phyloP scores from a whole-genome alignment of 2,329 filamentous ascomycete species.

The Monosporascus sp. region DNA sequence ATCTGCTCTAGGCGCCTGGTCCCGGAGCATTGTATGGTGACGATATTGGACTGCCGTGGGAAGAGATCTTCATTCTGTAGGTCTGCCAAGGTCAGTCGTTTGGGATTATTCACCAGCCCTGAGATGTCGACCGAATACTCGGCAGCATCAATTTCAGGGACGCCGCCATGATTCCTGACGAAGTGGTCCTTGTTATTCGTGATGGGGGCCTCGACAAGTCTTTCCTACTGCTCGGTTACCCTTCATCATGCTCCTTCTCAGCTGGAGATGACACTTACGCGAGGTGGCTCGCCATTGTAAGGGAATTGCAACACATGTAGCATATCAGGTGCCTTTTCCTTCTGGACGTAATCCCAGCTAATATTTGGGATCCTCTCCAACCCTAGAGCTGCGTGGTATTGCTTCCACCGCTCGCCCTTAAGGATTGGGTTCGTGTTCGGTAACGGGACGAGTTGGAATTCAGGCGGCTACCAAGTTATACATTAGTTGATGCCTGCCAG shows the following conservation, averaged over 20 bases:
- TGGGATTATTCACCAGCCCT: conserved; percentile 55
- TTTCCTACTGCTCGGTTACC: conserved; percentile 27
- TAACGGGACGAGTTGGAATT: conserved; percentile 51
- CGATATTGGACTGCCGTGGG: conserved; percentile 51
- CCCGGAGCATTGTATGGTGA: conserved; percentile 64
- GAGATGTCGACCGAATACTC: conserved; percentile 50
- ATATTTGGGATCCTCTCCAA: conserved; percentile 48
- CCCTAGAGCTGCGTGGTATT: conserved; percentile 51
- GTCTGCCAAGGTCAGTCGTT: conserved; percentile 51
- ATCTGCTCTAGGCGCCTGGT: conserved; percentile 68
- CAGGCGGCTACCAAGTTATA: conserved; percentile 34
- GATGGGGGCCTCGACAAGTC: conserved; percentile 48
- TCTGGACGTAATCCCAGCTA: conserved; percentile 49
- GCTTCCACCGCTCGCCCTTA: conserved; percentile 50
- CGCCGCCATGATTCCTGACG: conserved; percentile 67
- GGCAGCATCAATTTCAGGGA: conserved; percentile 58
- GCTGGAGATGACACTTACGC: conserved; percentile 9
- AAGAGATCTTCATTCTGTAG: conserved; percentile 56
- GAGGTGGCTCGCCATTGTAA: conserved; percentile 59
- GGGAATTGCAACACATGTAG: conserved; percentile 58
- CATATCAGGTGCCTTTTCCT: conserved; percentile 57
- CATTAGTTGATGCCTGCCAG: conserved; percentile 6
- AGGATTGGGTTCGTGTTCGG: conserved; percentile 54
- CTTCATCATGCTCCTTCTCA: neutral
- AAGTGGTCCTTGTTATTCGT: conserved; percentile 58